Conservation (phyloP, 371 early-diverging fungal genomes). For the Haplosporangium sp. region DNA sequence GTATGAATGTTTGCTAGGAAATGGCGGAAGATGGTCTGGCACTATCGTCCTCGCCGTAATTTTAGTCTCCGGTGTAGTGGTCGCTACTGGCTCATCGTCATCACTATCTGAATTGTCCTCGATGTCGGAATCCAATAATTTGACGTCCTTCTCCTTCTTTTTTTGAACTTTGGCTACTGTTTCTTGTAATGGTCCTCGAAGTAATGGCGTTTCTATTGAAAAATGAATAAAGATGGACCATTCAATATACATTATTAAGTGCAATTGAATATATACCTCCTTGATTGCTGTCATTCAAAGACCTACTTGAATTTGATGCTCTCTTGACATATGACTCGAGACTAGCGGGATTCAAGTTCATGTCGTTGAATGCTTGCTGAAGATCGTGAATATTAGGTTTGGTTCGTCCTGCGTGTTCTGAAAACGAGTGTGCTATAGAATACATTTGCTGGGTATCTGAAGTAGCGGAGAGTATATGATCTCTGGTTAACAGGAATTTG, state of each 20-base stretch:
- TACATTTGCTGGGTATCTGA: slow-evolving; percentile 66
- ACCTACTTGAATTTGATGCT: slow-evolving; percentile 53
- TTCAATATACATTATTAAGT: too few relatives aligned
- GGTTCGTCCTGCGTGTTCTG: slow-evolving; percentile 67
- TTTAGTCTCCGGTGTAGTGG: slow-evolving; percentile 39
- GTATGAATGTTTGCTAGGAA: slow-evolving; percentile 72
- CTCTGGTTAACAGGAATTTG: not conserved
- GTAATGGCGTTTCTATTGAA: slow-evolving; percentile 31
- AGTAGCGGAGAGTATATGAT: not conserved
- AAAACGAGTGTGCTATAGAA: slow-evolving; percentile 59
- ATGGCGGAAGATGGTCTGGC: slow-evolving; percentile 66
- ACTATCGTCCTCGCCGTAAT: slow-evolving; percentile 60
- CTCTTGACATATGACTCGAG: slow-evolving; percentile 47
- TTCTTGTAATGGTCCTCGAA: slow-evolving; percentile 44
- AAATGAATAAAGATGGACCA: not conserved
- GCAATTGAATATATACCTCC: too few relatives aligned
- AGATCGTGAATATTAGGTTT: slow-evolving; percentile 68
- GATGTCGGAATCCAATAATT: slow-evolving; percentile 40
- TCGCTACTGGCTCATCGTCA: slow-evolving; percentile 38
- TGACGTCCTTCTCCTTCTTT: slow-evolving; percentile 30
- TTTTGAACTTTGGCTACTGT: slow-evolving; percentile 30
- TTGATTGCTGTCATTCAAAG: too few relatives aligned
- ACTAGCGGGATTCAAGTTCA: slow-evolving; percentile 47
- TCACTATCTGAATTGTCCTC: slow-evolving; percentile 50
- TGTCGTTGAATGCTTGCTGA: slow-evolving; percentile 58